Conservation (phyloP, 495 filamentous ascomycete genomes). For the Daldinia grandis region DNA sequence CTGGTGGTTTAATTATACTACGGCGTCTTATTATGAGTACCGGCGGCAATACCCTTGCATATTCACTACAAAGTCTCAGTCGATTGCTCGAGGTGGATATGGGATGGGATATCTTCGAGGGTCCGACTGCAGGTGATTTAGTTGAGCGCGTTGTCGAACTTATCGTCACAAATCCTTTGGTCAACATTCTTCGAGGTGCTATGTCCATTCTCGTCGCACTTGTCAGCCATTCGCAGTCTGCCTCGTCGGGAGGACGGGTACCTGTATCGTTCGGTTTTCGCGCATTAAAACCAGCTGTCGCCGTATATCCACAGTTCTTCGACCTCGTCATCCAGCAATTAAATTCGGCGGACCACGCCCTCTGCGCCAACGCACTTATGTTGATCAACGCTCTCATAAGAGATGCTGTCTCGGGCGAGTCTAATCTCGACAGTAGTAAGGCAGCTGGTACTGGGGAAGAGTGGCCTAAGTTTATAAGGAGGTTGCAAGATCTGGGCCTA, state of each 20-base stretch:
- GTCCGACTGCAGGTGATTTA: constrained; percentile 57
- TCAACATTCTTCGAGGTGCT: constrained; percentile 95
- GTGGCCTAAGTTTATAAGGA: constrained; percentile 96
- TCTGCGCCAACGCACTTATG: constrained; percentile 95
- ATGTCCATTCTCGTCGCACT: constrained; percentile 96
- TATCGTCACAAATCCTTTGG: constrained; percentile 93
- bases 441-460: constrained; percentile 64
- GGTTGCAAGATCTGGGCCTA: constrained; percentile 89
- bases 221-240: constrained; percentile 80
- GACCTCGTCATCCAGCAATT: constrained; percentile 90
- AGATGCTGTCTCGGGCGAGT: constrained; percentile 85
- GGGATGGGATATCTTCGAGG: constrained; percentile 86
- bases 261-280: constrained; percentile 79
- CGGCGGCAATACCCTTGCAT: constrained; percentile 92
- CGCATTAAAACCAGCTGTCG: constrained; percentile 90
- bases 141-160: constrained; percentile 85
- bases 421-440: constrained; percentile 42
- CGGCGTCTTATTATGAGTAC: constrained; percentile 82
- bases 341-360: constrained; percentile 91
- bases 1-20: constrained; percentile 83
- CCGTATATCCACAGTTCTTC: constrained; percentile 89
- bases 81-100: constrained; percentile 93
- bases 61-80: constrained; percentile 87
- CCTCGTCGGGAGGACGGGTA: constrained; percentile 48
- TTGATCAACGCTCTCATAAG: constrained; percentile 95